Base-by-base conservation (phyloP, 345 rosid genomes). In the Rhodamnia rubescens region DNA sequence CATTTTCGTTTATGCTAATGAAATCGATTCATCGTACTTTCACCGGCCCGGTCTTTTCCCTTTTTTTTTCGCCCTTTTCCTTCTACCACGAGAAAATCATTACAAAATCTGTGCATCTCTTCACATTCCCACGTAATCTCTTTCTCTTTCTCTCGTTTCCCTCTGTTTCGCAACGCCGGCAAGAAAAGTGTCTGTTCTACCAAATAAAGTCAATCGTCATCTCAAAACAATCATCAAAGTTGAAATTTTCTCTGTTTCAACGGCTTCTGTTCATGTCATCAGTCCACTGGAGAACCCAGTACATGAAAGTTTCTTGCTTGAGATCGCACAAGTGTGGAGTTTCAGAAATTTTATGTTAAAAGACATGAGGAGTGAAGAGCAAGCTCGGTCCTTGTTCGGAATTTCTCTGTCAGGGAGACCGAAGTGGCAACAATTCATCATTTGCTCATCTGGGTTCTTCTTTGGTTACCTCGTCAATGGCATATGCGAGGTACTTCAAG, bases 381-480 rank as follows among this genome's bases (percentile, higher is more conserved):
- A 91, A 84, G 64, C 91, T 7, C 88, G 92, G 88, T 90, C 91
- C 82, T 86, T 94, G 84, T 95, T 94, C 75, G 98, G 98, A 42
- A 92, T 95, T 84, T 91, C 92, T 36, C 93, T 95, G 18, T 91
- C 96, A 51, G 91, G 89, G 86, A 90, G 95, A 86, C 93, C 97
- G 36, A 90, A 85, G 86, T 95, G 97, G 97, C 91, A 95, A 54
- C 98, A 94, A 84, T 95, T 97, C 89, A 93, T 97, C 36, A 92
- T 97, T 36, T 95, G 97, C 87, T 94, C 98, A 86, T 94, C 98
- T 87, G 98, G 98, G 36, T 95, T 97, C 91, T 97, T 95, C 98
- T 95, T 97, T 56, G 97, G 98, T 80, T 94, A 97, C 86, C 98
- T 97, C 85, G 93, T 95, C 85, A 97, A 95, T 88, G 99, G 99